Evolutionary conservation across 352 stramenopile species (phyloP), one percentile per base, ranked within the genome.

Genomic region (Achlya hypogyna): DNA sequence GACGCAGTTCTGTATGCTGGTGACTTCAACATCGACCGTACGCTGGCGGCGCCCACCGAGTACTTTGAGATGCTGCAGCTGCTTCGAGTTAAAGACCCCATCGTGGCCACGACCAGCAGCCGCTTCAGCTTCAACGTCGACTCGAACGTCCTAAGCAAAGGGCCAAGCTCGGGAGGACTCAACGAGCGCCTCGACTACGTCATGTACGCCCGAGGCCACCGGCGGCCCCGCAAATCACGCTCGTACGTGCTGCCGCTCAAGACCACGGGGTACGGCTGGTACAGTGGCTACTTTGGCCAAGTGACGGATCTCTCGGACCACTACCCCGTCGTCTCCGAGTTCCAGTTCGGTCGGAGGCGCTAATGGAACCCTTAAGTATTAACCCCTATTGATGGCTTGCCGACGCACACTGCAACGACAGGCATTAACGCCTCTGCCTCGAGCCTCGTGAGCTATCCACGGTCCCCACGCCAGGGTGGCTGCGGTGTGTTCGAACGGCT

Each of bases 181-280:
- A 78, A 72, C 0, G 81, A 89, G 62, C 77, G 76, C 18, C 66
- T 89, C 22, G 81, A 89, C 63, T 89, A 89, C 70, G 71, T 89
- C 49, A 72, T 89, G 54, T 38, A 78, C 6, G 68, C 71, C 2
- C 71, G 65, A 9, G 63, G 63, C 8, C 73, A 84, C 42, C 77
- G 81, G 4, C 63, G 73, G 38, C 76, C 79, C 4, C 2, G 70
- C 10, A 27, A 51, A 18, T 43, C 68, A 0, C 74, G 52, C 18
- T 69, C 69, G 2, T 65, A 84, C 53, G 72, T 89, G 18, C 71
- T 89, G 47, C 76, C 69, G 22, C 72, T 89, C 2, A 89, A 89
- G 51, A 77, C 76, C 14, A 27, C 29, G 5, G 32, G 56, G 5
- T n/a, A 27, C 51, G 49, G 54, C 32, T 8, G 10, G 31, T 32